phyloP scores from a whole-genome alignment of 1,284 basidiomycete genomes.

The Fomitopsis schrenkii region DNA sequence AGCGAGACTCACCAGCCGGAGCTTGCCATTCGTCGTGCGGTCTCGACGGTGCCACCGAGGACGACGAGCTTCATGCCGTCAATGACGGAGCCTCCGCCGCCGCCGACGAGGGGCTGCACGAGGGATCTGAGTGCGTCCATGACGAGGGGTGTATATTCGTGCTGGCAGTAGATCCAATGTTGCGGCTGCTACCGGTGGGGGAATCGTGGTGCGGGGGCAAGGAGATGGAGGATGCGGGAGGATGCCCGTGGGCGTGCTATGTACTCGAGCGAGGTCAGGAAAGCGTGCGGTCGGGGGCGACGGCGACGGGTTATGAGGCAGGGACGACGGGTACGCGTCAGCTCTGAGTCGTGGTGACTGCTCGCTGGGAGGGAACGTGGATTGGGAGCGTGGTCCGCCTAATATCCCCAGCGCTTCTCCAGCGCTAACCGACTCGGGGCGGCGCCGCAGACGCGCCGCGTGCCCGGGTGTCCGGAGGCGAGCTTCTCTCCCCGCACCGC shows the following conservation, averaged over 20 bases:
- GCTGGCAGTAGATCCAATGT: conserved; percentile 25
- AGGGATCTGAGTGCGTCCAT: conserved; percentile 82
- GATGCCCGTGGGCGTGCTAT: neutral
- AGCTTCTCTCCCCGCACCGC: neutral
- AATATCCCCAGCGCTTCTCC: conserved; percentile 6
- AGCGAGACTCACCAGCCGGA: conserved; percentile 58
- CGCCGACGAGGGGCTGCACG: conserved; percentile 74
- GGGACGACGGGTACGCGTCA: conserved; percentile 6
- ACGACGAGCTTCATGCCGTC: conserved; percentile 85
- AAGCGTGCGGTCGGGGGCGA: neutral
- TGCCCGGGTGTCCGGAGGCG: neutral
- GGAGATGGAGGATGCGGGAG: conserved; percentile 14
- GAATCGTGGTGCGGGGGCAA: conserved; percentile 20
- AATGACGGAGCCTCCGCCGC: conserved; percentile 68
- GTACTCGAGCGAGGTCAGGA: neutral
- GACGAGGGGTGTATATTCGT: conserved; percentile 16
- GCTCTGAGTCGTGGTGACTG: conserved; percentile 1
- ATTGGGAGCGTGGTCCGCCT: conserved; percentile 11
- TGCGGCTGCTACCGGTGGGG: conserved; percentile 19
- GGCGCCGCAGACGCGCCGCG: conserved; percentile 3
- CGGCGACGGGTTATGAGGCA: neutral
- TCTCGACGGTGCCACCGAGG: conserved; percentile 80
- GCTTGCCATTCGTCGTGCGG: conserved; percentile 72
- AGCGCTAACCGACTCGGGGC: conserved; percentile 1
- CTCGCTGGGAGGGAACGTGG: conserved; percentile 5